Evolutionary conservation across 208 protist species (phyloP).

Genomic region (Acanthamoeba castellanii): DNA sequence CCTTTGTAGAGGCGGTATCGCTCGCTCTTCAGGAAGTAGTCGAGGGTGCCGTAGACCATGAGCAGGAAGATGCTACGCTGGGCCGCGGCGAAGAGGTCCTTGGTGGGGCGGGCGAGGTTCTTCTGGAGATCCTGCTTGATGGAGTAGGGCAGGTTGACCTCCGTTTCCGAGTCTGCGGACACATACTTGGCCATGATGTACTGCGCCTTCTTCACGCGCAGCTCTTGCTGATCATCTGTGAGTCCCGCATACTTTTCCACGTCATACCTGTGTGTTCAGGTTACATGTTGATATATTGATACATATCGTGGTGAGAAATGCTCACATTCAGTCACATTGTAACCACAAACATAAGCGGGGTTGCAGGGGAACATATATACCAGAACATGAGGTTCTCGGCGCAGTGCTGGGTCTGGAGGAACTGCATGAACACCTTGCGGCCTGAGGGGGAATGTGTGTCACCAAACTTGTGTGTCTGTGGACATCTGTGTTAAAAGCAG

Average conservation of each 20-base stretch:
- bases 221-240: background rate
- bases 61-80: constrained; percentile 13
- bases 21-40: constrained; percentile 27
- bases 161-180: background rate
- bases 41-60: constrained; percentile 25
- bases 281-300: background rate
- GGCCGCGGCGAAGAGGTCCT: background rate
- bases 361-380: background rate
- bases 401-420: background rate
- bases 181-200: background rate
- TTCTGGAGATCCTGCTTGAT: background rate
- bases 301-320: too few species aligned
- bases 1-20: constrained; percentile 47
- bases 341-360: background rate
- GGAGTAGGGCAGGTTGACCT: background rate
- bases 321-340: background rate
- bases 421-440: background rate
- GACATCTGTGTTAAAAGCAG: background rate
- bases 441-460: too few species aligned
- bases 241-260: background rate
- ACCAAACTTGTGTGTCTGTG: too few species aligned
- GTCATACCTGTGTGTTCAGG: background rate
- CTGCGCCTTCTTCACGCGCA: background rate
- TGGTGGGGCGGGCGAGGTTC: background rate
- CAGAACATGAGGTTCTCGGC: constrained; percentile 58